phyloP scores from a whole-genome alignment of 2,329 filamentous ascomycete species.

The Alternaria longipes region DNA sequence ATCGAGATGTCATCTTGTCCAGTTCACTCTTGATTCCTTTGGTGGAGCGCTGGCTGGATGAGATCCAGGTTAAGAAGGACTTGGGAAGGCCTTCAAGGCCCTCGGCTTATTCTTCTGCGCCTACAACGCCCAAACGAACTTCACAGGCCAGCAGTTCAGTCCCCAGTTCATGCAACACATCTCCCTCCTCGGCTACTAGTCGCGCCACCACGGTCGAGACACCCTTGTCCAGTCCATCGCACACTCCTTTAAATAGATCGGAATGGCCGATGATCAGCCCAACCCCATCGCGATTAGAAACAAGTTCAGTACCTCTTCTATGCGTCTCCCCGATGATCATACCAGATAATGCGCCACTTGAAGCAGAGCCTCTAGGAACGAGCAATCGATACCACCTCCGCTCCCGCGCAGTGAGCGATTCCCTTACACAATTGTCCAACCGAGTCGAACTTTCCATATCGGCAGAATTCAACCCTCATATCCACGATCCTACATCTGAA shows the following conservation, averaged over 20 bases:
- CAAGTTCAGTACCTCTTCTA: not conserved
- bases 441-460: not conserved
- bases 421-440: not conserved
- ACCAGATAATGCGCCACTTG: too few relatives aligned
- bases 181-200: not conserved
- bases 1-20: not conserved
- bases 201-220: not conserved
- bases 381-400: not conserved
- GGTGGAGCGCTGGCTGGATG: not conserved
- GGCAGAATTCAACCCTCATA: not conserved
- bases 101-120: not conserved
- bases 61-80: not conserved
- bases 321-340: too few relatives aligned
- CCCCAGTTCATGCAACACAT: not conserved
- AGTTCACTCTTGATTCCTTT: not conserved
- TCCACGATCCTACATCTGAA: not conserved
- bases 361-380: too few relatives aligned
- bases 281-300: not conserved
- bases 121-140: not conserved
- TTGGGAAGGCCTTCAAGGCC: rapidly evolving
- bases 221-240: not conserved
- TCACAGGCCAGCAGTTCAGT: not conserved
- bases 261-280: not conserved
- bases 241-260: not conserved
- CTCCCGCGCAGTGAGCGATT: not conserved